These are phyloP conservation scores for Kitagawia praeruptora DNA, from an alignment of 129 eudicot species.

Conservation along the genomic window DNA sequence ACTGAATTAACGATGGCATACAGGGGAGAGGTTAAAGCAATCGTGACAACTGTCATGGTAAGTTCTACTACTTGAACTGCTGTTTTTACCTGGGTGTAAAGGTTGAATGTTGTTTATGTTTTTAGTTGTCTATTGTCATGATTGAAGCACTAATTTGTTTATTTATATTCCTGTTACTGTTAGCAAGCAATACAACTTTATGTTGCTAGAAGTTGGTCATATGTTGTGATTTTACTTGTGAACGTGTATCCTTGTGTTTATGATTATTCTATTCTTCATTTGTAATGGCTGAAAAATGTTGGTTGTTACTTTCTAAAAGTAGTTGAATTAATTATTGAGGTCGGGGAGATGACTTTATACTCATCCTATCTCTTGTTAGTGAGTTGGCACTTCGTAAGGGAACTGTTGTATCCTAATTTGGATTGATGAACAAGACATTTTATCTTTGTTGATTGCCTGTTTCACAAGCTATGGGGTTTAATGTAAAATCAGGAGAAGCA, in stretches of 20 bases:
- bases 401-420: neutral
- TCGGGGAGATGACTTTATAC: neutral
- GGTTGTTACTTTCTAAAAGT: neutral
- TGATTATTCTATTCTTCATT: neutral
- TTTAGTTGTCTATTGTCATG: neutral
- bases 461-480: neutral
- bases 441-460: neutral
- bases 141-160: neutral
- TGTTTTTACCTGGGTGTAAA: neutral
- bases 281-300: neutral
- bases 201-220: neutral
- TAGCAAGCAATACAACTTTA: neutral
- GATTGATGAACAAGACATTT: neutral
- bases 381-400: neutral
- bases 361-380: neutral
- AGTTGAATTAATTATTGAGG: neutral
- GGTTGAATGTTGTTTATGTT: neutral
- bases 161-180: neutral
- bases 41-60: slow-evolving; percentile 79
- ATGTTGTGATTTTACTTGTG: neutral
- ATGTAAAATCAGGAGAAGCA: neutral
- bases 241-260: neutral
- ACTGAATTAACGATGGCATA: slow-evolving; percentile 86
- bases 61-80: slow-evolving; percentile 21
- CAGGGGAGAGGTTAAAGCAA: slow-evolving; percentile 72